These are phyloP conservation scores for Talaromyces trachyspermus DNA, from an alignment of 495 filamentous ascomycete genomes.

Conservation along the genomic window DNA sequence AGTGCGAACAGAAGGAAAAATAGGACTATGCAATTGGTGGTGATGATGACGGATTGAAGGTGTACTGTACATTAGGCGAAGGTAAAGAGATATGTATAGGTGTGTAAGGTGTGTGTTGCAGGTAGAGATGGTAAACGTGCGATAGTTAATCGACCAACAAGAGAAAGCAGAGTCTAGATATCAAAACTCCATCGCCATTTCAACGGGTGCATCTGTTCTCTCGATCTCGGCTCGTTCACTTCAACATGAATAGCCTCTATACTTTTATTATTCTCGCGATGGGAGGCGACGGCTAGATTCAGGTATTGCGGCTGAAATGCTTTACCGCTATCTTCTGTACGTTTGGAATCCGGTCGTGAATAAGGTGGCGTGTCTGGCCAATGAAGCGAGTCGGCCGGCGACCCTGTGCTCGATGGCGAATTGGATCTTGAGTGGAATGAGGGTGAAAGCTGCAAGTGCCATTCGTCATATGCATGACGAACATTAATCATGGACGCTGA, in stretches of 20 bases:
- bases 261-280: conserved; percentile 28
- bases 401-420: conserved; percentile 26
- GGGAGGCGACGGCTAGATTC: conserved; percentile 24
- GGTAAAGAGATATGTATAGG: not conserved
- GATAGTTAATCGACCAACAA: not conserved
- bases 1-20: not conserved
- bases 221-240: conserved; percentile 24
- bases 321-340: conserved; percentile 25
- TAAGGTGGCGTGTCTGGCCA: conserved; percentile 34
- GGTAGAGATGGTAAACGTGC: not conserved
- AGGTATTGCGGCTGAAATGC: conserved; percentile 25
- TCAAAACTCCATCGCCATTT: conserved; percentile 47
- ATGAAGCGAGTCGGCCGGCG: conserved; percentile 26
- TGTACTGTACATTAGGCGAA: conserved; percentile 3
- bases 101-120: not conserved
- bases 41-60: not conserved
- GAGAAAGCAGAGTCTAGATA: conserved; percentile 15
- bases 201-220: conserved; percentile 16
- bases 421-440: conserved; percentile 26
- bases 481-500: conserved; percentile 9
- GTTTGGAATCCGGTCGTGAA: conserved; percentile 35
- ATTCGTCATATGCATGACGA: conserved; percentile 9
- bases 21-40: conserved; percentile 5
- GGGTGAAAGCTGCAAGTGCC: conserved; percentile 19
- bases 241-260: conserved; percentile 36